Base-by-base conservation (phyloP, 2,329 filamentous ascomycete species). In the Coleophoma eucalyptorum region DNA sequence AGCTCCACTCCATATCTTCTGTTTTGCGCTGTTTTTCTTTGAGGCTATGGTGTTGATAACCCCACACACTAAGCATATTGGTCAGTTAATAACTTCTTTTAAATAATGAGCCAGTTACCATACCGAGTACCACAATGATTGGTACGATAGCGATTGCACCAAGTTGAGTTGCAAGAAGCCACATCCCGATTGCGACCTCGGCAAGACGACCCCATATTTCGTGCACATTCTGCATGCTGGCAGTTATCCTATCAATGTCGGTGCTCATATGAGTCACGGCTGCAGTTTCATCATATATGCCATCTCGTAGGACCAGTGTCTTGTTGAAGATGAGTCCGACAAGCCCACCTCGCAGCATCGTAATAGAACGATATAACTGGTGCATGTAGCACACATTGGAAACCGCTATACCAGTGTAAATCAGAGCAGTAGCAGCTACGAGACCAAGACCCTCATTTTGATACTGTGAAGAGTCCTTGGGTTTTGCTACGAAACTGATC, bases 291-390 rank as follows among this genome's bases (percentile, higher is more conserved):
- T 64, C 63, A 48, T 67, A 5, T 32, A 52, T 19, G 38, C 50
- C 38, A 58, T 45, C 40, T 31, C 52, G 43, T 19, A 42, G 34
- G 34, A 32, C 59, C 13, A 60, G 44, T 7, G 58, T 75, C 57
- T 76, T 76, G 26, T 71, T 69, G 56, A 75, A 81, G 2, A 82
- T 70, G 56, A 79, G 63, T 0, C 74, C 72, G 18, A 75, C 62
- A 3, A 75, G 56, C 0, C 63, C 66, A 8, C 69, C 69, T 37
- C 73, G 64, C 6, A 72, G 58, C 68, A 74, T 72, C 12, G 70
- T 71, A 34, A 72, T 70, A 12, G 63, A 62, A 3, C 71, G 69
- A 52, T 72, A 72, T 0, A 68, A 66, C 13, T 66, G 57, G 56
- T 75, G 70, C 42, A 69, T 65, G 44, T 50, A 50, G 16, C 33